Evolutionary conservation across 2,329 filamentous ascomycete species (phyloP).

Genomic region (Fusarium pseudoanthophilum): DNA sequence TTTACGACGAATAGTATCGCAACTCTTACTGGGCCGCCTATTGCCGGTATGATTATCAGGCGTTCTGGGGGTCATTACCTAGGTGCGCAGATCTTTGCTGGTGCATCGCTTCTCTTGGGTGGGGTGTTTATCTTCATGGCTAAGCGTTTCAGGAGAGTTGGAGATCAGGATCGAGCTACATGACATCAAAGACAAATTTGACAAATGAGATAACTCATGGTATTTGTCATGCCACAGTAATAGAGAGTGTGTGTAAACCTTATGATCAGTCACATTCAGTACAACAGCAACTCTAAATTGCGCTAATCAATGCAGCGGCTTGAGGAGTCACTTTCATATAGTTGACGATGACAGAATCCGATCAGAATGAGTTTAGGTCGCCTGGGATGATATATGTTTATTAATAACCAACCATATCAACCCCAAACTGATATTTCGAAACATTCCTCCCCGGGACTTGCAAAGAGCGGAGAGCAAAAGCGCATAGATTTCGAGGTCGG

Average conservation of each 20-base stretch:
- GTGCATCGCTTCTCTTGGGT: neutral
- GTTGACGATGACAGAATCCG: neutral
- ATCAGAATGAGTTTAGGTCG: neutral
- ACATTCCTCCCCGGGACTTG: neutral
- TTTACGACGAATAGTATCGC: neutral
- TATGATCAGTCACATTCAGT: neutral
- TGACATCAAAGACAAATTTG: neutral
- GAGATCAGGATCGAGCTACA: neutral
- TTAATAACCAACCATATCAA: too few relatives aligned
- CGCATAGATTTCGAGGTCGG: neutral
- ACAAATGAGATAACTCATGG: neutral
- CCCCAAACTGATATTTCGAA: neutral
- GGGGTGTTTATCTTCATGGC: neutral
- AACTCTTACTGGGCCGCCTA: neutral
- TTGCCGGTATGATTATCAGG: neutral
- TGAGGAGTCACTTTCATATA: accelerated
- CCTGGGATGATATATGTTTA: neutral
- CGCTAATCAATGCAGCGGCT: too few relatives aligned
- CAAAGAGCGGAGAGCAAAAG: neutral
- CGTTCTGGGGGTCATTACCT: neutral
- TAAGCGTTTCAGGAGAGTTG: neutral
- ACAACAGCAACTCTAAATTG: neutral
- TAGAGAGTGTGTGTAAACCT: neutral
- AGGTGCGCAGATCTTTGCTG: neutral
- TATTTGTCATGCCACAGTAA: too few relatives aligned